Evolutionary conservation across 306 rosid genomes (phyloP), one percentile per base, ranked within the genome.

Genomic region (Sechiopsis laciniata): DNA sequence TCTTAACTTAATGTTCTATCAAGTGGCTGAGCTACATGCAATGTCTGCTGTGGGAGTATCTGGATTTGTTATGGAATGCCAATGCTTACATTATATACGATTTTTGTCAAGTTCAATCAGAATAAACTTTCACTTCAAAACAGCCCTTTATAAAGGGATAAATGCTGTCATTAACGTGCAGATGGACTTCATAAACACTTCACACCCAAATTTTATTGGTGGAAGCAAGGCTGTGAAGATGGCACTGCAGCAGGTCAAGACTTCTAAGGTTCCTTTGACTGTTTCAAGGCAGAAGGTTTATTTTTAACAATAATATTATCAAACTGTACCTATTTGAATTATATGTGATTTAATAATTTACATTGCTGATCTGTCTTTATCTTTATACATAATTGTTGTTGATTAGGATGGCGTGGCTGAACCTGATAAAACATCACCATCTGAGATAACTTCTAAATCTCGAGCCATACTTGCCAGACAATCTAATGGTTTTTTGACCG

Each of bases 381-480:
- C 48, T 83, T 11, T 53, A 48, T 50, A 32, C 21, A 11, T 46
- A 66, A 67, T 45, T 64, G 32, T 50, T 72, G 29, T 82, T 78
- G 71, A 10, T 60, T 82, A 91, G 99, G 99, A 94, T 84, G 88
- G 81, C 58, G 79, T 77, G 45, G 40, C 63, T 55, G 99, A 94
- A 46, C 81, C 88, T 69, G 99, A 94, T 14, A 94, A 91, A 78
- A 97, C 85, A 12, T 78, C 96, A 57, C 60, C 96, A 32, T 94
- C 97, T 29, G 96, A 94, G 82, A 87, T 90, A 87, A 82, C 84
- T 80, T 70, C 82, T 73, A 93, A 93, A 78, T 79, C 95, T 69
- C 85, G 96, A 54, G 88, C 82, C 51, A 50, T 94, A 79, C 84
- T 94, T 88, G 89, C 92, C 20, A 86, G 99, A 83, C 95, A 82